These are phyloP conservation scores for Tetragonia tetragonoides DNA, from an alignment of 148 eudicot species.

Conservation along the genomic window DNA sequence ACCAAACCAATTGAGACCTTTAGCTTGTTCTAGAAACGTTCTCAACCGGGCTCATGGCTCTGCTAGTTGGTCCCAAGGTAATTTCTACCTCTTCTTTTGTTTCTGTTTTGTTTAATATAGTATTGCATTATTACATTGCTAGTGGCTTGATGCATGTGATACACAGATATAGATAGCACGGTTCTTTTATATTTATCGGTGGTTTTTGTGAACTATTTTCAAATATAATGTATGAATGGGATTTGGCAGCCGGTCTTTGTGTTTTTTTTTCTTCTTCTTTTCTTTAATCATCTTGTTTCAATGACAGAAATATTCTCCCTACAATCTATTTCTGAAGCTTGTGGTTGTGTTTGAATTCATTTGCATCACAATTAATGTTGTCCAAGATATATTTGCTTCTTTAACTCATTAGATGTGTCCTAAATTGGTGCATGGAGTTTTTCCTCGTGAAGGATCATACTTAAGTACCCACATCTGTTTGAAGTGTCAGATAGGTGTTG, in stretches of 20 bases:
- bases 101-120: not conserved
- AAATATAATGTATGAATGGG: not conserved
- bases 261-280: not conserved
- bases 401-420: not conserved
- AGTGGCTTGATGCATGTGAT: not conserved
- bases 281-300: not conserved
- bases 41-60: constrained; percentile 92
- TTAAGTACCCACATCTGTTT: not conserved
- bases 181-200: not conserved
- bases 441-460: not conserved
- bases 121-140: not conserved
- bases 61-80: constrained; percentile 88
- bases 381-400: not conserved
- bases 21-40: constrained; percentile 53
- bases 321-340: no score
- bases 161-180: not conserved
- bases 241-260: not conserved
- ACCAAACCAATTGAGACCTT: constrained; percentile 67
- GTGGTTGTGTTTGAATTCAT: not conserved
- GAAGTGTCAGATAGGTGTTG: not conserved
- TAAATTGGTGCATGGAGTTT: not conserved
- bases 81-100: not conserved
- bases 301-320: no score
- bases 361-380: not conserved
- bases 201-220: not conserved